Evolutionary conservation across 148 eudicot species (phyloP).

Genomic region (Rhododendron molle): DNA sequence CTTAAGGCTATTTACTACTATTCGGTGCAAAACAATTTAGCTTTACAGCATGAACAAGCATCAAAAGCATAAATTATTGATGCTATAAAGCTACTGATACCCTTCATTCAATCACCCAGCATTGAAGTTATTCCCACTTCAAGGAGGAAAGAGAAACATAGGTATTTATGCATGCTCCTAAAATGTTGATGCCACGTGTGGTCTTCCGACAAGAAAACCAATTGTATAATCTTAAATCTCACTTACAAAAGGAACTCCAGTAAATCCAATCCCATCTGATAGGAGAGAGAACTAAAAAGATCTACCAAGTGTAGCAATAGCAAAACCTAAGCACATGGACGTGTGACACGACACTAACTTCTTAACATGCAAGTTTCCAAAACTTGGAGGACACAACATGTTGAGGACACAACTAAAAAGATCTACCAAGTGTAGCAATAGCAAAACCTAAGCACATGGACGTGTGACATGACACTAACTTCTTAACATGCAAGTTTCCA

Average conservation of each 20-base stretch:
- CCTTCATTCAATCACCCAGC: not conserved
- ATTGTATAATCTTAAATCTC: not conserved
- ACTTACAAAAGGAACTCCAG: not conserved
- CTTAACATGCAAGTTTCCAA: no score
- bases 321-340: not conserved
- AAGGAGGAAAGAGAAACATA: not conserved
- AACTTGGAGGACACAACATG: no score
- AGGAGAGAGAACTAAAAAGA: no score
- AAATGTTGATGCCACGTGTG: not conserved
- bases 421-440: not conserved
- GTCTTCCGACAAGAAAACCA: not conserved
- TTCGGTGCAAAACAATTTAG: not conserved
- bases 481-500: not conserved
- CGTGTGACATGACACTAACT: not conserved
- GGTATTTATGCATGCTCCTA: not conserved
- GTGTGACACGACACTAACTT: no score
- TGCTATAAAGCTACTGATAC: not conserved
- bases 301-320: not conserved
- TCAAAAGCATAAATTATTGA: not conserved
- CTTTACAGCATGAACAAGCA: not conserved
- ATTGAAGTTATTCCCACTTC: not conserved
- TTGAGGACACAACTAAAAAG: no score
- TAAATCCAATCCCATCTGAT: no score
- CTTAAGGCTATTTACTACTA: not conserved
- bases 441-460: not conserved